Evolutionary conservation across 345 rosid genomes (phyloP), one percentile per base, ranked within the genome.

Genomic region (Aquilaria sinensis): DNA sequence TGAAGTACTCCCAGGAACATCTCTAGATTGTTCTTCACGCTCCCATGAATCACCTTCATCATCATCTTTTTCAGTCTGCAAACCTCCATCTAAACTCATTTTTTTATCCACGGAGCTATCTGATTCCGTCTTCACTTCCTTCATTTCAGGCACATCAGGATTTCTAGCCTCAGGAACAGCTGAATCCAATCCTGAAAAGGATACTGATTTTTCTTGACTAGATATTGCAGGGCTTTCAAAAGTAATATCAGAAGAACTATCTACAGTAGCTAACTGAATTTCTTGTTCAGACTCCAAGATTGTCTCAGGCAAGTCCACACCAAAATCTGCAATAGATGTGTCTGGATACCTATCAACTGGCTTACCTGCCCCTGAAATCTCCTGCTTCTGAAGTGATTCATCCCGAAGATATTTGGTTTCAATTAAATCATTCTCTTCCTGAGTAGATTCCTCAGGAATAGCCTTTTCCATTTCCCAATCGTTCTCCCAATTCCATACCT

Each of bases 31-130:
- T 68, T 86, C 93, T 80, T 94, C 96, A 10, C 72, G 57, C 64
- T 86, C 93, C 92, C 89, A 83, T 30, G 72, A 47, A 72, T 83
- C 83, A 51, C 73, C 80, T 62, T 79, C 82, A 41, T 81, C 90
- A 29, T 85, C 91, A 54, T 85, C 84, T 72, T 84, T 90, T 64
- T 72, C 82, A 70, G 57, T 58, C 64, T 2, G 78, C 31, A 67
- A 58, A 74, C 59, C 82, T 49, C 72, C 76, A 66, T 85, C 92
- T 33, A 69, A 69, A 67, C 72, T 72, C 66, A 74, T 69, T 53
- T 78, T 83, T 78, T 81, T 90, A 67, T 78, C 89, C 69, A 82
- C 58, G 6, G 79, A 71, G 52, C 66, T 79, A 13, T 67, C 66
- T 0, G 72, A 54, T 72, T 84, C 84, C 56, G 64, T 61, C 70